Evolutionary conservation across 2,329 filamentous ascomycete species (phyloP).

Genomic region (Zasmidium angulare): DNA sequence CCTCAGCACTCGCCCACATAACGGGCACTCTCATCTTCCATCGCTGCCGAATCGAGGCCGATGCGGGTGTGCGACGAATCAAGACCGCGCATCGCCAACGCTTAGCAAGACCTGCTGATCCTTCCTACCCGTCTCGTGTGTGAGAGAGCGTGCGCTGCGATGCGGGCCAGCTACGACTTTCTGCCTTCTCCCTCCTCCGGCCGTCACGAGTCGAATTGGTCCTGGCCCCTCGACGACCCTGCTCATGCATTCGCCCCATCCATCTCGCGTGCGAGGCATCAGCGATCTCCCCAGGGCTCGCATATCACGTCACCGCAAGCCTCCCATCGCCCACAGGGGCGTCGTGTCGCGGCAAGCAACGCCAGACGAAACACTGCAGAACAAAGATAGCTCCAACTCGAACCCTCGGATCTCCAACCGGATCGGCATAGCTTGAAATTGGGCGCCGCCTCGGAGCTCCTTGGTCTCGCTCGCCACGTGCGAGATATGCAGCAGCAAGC

Average conservation of each 20-base stretch:
- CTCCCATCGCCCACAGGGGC: slow-evolving; percentile 5
- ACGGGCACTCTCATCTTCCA: background rate
- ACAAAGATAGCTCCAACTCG: slow-evolving; percentile 20
- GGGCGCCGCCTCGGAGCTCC: slow-evolving; percentile 13
- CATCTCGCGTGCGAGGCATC: slow-evolving; percentile 22
- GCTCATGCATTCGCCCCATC: slow-evolving; percentile 6
- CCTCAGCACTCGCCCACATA: background rate
- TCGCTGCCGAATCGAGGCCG: background rate
- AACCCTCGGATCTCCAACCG: slow-evolving; percentile 26
- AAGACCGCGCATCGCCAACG: slow-evolving; percentile 5
- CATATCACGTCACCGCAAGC: slow-evolving; percentile 18
- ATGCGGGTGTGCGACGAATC: background rate
- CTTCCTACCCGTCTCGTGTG: background rate
- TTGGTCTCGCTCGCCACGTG: slow-evolving; percentile 25
- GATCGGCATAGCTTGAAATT: slow-evolving; percentile 28
- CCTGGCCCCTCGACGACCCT: no score
- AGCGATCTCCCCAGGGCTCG: slow-evolving; percentile 14
- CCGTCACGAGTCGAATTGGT: background rate
- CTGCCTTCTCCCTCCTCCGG: background rate
- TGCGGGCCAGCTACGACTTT: background rate
- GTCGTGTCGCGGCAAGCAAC: slow-evolving; percentile 9
- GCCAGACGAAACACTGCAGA: slow-evolving; percentile 11
- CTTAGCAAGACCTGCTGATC: slow-evolving; percentile 5
- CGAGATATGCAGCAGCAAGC: slow-evolving; percentile 17
- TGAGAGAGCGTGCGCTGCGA: background rate